Evolutionary conservation across 2,329 filamentous ascomycete species (phyloP).

Genomic region (Apiospora sp.): DNA sequence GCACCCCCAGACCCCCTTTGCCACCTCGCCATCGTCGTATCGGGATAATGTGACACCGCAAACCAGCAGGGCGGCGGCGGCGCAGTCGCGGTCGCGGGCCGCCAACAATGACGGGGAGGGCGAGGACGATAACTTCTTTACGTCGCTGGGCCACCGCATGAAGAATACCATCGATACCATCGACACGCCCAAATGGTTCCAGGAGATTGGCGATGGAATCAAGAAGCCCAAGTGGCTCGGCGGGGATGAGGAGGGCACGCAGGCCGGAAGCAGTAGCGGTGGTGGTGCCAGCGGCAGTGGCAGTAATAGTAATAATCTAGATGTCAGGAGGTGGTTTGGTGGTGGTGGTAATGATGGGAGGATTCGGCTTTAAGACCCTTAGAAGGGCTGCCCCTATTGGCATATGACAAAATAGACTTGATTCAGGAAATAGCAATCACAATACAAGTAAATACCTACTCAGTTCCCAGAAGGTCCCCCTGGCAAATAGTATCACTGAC

Average conservation of each 20-base stretch:
- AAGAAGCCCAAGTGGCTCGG: conserved; percentile 86
- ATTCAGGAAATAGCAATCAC: not conserved
- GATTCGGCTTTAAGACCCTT: conserved; percentile 38
- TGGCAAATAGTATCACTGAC: not conserved
- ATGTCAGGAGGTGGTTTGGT: conserved; percentile 67
- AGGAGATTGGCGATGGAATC: conserved; percentile 72
- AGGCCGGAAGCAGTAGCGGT: conserved; percentile 39
- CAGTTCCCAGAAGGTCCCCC: not conserved
- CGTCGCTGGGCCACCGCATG: conserved; percentile 82
- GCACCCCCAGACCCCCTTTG: conserved; percentile 51
- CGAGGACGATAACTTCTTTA: conserved; percentile 83
- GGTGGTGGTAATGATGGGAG: conserved; percentile 58
- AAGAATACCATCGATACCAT: conserved; percentile 91
- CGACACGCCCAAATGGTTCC: conserved; percentile 83
- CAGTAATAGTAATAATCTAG: conserved; percentile 40
- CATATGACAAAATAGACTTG: conserved; percentile 13
- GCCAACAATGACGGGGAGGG: conserved; percentile 60
- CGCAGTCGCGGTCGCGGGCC: conserved; percentile 43
- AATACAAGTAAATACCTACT: not conserved
- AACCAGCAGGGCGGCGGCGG: conserved; percentile 36
- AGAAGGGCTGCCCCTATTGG: not conserved
- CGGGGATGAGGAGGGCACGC: conserved; percentile 56
- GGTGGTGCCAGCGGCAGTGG: conserved; percentile 39
- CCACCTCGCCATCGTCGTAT: conserved; percentile 48
- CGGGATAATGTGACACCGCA: conserved; percentile 38